Evolutionary conservation across 1,139 yeast genomes (phyloP), one percentile per base, ranked within the genome.

Genomic region (Saccharomycopsis hybrid): DNA sequence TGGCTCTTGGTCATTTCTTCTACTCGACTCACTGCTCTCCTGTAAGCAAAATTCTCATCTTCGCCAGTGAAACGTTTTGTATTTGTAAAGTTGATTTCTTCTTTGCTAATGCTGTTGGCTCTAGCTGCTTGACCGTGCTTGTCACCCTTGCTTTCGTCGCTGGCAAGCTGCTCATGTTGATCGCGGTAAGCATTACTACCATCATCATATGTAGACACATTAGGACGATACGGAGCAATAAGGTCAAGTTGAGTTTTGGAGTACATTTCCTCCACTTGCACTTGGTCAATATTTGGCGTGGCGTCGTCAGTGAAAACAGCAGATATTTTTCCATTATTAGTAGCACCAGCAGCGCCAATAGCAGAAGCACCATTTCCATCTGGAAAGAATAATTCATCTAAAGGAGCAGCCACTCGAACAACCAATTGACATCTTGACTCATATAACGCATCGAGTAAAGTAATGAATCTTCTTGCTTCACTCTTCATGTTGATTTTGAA

Each of bases 1-100:
- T 65, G 68, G 0, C 84, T 77, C 1, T 73, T 73, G 0, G 80
- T 76, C 88, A 84, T 83, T 58, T 84, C 90, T 54, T 71, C 70
- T 30, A 84, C 72, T 57, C 92, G 66, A 60, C 82, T 79, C 1
- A 82, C 82, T 0, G 90, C 89, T 56, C 90, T 65, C 56, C 79
- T 80, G 59, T 77, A 83, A 2, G 92, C 89, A 66, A 84, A 83
- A 64, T 74, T 76, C 60, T 84, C 90, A 63, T 84, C 90, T 58
- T 83, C 89, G 31, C 92, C 90, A 0, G 88, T 83, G 58, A 83
- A 84, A 2, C 82, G 82, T 24, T 70, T 68, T 11, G 74, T 62
- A 47, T 79, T 71, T 24, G 75, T 70, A 58, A 72, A 80, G 58
- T 78, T 72, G 7, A 28, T 50, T 27, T 57, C 56, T 9, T 48